phyloP scores from a whole-genome alignment of 139 green algal genomes.

The Mychonastes homosphaera region DNA sequence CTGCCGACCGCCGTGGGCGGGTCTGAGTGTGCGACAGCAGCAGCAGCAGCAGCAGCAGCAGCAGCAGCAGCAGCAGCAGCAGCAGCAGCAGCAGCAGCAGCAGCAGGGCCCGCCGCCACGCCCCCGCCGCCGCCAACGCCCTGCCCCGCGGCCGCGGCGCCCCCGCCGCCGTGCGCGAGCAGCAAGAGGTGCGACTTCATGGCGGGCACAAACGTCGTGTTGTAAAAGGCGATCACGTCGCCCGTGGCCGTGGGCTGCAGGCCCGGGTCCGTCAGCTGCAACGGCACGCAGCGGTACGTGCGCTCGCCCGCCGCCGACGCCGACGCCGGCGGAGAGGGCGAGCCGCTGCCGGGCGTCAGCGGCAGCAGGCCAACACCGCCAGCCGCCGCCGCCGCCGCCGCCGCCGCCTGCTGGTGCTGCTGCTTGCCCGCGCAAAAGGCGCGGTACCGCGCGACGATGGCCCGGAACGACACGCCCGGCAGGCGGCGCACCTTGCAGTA shows the following conservation, averaged over 20 bases:
- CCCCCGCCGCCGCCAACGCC: not conserved
- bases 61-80: not conserved
- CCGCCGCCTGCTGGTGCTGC: no score
- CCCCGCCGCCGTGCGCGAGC: not conserved
- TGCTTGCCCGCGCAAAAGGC: no score
- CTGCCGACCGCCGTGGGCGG: no score
- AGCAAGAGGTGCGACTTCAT: constrained; percentile 32
- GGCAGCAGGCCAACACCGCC: not conserved
- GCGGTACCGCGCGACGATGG: not conserved
- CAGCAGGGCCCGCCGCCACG: not conserved
- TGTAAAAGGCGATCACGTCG: constrained; percentile 93
- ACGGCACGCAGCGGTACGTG: constrained; percentile 30
- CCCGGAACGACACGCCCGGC: constrained; percentile 7
- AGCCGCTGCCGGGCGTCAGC: not conserved
- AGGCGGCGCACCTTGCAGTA: constrained; percentile 73
- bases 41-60: not conserved
- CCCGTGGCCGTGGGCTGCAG: constrained; percentile 25
- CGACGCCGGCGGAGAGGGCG: no score
- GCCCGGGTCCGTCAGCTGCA: constrained; percentile 39
- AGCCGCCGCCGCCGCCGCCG: no score
- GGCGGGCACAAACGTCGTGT: constrained; percentile 57
- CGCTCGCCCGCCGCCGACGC: not conserved
- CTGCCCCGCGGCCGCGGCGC: not conserved
- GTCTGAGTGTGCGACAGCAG: no score
- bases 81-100: not conserved